Evolutionary conservation across 225 moss, liverwort and hornwort genomes (phyloP).

Genomic region (Polytrichum formosum): DNA sequence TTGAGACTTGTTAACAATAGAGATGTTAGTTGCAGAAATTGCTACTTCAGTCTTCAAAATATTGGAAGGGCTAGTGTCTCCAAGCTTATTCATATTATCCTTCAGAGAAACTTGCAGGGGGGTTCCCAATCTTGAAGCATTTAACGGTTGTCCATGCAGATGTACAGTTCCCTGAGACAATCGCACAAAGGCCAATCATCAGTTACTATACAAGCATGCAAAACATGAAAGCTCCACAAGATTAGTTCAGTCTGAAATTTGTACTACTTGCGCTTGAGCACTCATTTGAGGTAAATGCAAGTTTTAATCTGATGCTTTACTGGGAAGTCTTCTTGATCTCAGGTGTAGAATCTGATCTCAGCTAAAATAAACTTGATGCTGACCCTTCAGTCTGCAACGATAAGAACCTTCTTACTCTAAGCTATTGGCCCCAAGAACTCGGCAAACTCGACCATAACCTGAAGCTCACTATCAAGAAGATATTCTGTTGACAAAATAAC

Average conservation of each 20-base stretch:
- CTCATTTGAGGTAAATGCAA: too few relatives aligned
- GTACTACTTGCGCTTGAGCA: too few relatives aligned
- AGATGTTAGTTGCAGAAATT: constrained; percentile 28
- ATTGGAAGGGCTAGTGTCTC: constrained; percentile 13
- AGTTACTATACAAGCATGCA: constrained; percentile 20
- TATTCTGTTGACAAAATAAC: too few relatives aligned
- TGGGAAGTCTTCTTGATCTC: too few relatives aligned
- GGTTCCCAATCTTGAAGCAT: constrained; percentile 24
- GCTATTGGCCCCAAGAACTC: too few relatives aligned
- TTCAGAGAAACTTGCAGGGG: constrained; percentile 12
- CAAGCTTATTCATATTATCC: constrained; percentile 22
- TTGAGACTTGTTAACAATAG: constrained; percentile 63
- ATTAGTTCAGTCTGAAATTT: not conserved
- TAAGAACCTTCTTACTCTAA: too few relatives aligned
- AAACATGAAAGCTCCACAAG: constrained; percentile 2
- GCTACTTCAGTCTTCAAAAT: constrained; percentile 20
- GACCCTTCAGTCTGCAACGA: too few relatives aligned
- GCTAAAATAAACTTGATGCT: too few relatives aligned
- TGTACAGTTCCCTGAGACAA: constrained; percentile 23
- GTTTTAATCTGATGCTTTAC: too few relatives aligned
- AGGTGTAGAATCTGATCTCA: too few relatives aligned
- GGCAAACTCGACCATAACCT: too few relatives aligned
- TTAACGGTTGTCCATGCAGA: constrained; percentile 26
- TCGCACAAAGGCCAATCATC: constrained; percentile 30
- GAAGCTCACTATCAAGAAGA: too few relatives aligned